Conservation (phyloP, 2,329 filamentous ascomycete species). For the Didymella lethalis region DNA sequence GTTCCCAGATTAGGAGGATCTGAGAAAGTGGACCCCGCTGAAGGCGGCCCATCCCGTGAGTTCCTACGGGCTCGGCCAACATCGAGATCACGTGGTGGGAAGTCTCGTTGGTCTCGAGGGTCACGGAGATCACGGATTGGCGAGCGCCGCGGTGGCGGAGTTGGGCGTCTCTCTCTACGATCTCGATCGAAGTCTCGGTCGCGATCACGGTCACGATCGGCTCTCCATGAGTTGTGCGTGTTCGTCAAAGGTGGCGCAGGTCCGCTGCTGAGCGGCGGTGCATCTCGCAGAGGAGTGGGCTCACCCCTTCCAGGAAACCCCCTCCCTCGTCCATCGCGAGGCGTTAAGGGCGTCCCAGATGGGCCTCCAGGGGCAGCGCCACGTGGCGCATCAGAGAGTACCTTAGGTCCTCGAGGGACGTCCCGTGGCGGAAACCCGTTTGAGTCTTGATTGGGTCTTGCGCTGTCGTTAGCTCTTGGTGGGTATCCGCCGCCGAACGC, state of each 20-base stretch:
- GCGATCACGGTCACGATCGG: slow-evolving; percentile 60
- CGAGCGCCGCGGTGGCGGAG: slow-evolving; percentile 67
- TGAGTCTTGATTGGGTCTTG: slow-evolving; percentile 41
- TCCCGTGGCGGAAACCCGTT: slow-evolving; percentile 57
- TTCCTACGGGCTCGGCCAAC: slow-evolving; percentile 71
- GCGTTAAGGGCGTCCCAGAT: slow-evolving; percentile 51
- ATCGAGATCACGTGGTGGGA: slow-evolving; percentile 68
- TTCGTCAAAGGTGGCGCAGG: slow-evolving; percentile 33
- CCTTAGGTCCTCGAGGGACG: slow-evolving; percentile 82
- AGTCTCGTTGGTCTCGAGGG: slow-evolving; percentile 68
- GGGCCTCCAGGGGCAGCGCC: slow-evolving; percentile 45
- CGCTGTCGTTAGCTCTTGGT: slow-evolving; percentile 53
- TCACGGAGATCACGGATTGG: slow-evolving; percentile 67
- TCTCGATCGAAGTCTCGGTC: slow-evolving; percentile 64
- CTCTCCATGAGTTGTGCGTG: slow-evolving; percentile 62
- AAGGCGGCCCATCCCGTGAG: slow-evolving; percentile 76
- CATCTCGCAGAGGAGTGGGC: slow-evolving; percentile 66
- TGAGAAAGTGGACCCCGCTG: slow-evolving; percentile 74
- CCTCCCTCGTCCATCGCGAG: slow-evolving; percentile 65
- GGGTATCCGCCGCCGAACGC: slow-evolving; percentile 64
- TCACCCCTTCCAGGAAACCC: slow-evolving; percentile 68
- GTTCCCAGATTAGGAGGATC: slow-evolving; percentile 67
- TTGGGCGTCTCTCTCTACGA: slow-evolving; percentile 67
- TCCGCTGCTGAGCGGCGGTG: slow-evolving; percentile 57
- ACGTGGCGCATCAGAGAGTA: slow-evolving; percentile 69